Percentiles rank a stretch among this genome's conserved stretches.
Evolutionary conservation across 345 rosid genomes (phyloP).

Genomic region (Cardamine chenopodiifolia): DNA sequence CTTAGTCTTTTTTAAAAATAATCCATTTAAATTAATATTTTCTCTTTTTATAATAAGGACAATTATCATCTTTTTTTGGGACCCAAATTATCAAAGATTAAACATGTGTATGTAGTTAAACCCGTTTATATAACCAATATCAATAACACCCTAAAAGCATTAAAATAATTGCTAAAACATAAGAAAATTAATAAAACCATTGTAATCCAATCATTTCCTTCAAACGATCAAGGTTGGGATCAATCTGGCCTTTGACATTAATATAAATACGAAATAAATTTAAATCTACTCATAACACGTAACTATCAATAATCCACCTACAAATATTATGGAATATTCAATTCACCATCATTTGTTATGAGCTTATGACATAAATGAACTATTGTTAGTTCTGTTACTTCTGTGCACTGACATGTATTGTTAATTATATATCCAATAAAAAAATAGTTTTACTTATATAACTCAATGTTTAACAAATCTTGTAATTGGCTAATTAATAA

Average conservation of each 20-base stretch:
- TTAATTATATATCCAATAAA: neutral
- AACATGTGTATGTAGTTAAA: too few species aligned
- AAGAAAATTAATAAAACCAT: too few species aligned
- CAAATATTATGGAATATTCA: neutral
- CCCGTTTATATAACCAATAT: too few species aligned
- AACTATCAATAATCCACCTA: neutral
- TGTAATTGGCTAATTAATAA: slow-evolving; percentile 29
- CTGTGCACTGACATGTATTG: neutral
- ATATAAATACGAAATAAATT: neutral
- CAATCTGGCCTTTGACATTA: too few species aligned
- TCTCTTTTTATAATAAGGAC: too few species aligned
- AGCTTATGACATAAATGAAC: neutral
- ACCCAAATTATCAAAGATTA: too few species aligned
- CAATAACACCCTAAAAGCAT: too few species aligned
- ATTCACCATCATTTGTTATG: neutral
- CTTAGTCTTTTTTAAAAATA: too few species aligned
- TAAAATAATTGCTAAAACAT: too few species aligned
- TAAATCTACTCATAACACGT: neutral
- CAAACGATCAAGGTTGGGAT: neutral
- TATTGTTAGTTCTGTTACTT: slow-evolving; percentile 11
- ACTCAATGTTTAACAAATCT: neutral
- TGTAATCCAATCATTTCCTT: too few species aligned
- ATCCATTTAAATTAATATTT: too few species aligned
- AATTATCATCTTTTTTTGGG: too few species aligned
- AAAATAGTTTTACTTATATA: neutral